These are phyloP conservation scores for Deuterostichococcus epilithicus DNA, from an alignment of 139 green algal species.

Conservation along the genomic window DNA sequence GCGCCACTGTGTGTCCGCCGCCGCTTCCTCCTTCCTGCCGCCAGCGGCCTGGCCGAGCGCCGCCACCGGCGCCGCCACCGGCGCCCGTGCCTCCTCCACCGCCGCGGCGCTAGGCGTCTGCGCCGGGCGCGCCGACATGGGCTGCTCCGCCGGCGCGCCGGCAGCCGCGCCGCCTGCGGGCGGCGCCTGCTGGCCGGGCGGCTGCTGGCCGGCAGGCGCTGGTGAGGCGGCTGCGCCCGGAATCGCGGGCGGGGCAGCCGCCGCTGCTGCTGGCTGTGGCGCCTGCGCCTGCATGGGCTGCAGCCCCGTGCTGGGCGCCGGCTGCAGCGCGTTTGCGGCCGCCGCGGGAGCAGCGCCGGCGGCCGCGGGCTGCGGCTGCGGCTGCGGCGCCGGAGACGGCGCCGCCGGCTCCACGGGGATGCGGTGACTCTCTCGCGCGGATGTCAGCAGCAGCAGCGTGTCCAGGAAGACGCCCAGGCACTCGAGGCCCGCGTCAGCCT, in stretches of 20 bases:
- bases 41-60: background rate
- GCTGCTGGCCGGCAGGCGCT: background rate
- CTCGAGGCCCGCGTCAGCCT: conserved; percentile 47
- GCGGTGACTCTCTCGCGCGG: background rate
- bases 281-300: background rate
- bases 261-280: background rate
- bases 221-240: too few species aligned
- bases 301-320: background rate
- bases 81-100: too few species aligned
- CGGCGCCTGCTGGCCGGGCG: background rate
- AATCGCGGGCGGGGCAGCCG: too few species aligned
- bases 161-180: background rate
- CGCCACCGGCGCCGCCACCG: too few species aligned
- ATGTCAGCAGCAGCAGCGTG: conserved; percentile 56
- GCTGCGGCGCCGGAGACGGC: background rate
- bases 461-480: conserved; percentile 73
- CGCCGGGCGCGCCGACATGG: too few species aligned
- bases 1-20: background rate
- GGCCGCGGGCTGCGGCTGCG: background rate
- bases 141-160: background rate
- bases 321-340: background rate
- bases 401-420: background rate
- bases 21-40: background rate
- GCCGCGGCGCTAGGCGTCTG: background rate
- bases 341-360: too few species aligned